A percentile compares a stretch with the other conserved stretches of the same genome.
phyloP scores from a whole-genome alignment of 2,329 filamentous ascomycete genomes.

The Phialocephala sp. region DNA sequence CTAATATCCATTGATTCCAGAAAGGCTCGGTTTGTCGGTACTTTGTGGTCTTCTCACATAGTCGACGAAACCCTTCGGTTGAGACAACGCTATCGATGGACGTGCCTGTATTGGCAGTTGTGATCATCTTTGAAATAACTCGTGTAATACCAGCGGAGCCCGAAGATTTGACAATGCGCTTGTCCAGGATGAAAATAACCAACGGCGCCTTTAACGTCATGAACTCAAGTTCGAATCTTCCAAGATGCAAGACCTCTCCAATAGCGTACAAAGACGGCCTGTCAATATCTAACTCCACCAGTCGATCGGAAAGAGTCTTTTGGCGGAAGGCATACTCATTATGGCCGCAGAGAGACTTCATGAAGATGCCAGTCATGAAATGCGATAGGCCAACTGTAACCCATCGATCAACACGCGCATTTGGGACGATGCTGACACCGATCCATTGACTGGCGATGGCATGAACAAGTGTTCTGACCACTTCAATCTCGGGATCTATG shows the following conservation, averaged over 20 bases:
- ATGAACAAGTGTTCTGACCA: constrained; percentile 80
- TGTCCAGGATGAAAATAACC: constrained; percentile 92
- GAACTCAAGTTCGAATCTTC: constrained; percentile 87
- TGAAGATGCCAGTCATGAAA: constrained; percentile 94
- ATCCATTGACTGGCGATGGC: constrained; percentile 92
- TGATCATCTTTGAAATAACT: constrained; percentile 84
- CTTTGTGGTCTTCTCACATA: constrained; percentile 88
- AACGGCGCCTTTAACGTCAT: constrained; percentile 89
- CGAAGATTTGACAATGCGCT: constrained; percentile 85
- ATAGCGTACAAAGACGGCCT: constrained; percentile 83
- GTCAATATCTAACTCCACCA: constrained; percentile 81
- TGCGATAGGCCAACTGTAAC: constrained; percentile 87
- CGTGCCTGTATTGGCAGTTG: constrained; percentile 83
- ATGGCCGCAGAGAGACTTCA: constrained; percentile 88
- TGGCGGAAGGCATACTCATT: constrained; percentile 93
- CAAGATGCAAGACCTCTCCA: constrained; percentile 77
- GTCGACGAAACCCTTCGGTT: constrained; percentile 77
- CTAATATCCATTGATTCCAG: constrained; percentile 91
- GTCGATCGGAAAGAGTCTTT: constrained; percentile 80
- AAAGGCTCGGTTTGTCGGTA: constrained; percentile 82
- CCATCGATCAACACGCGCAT: constrained; percentile 83
- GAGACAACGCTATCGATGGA: constrained; percentile 72
- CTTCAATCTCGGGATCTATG: constrained; percentile 82
- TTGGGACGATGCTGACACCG: constrained; percentile 88
- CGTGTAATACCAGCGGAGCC: constrained; percentile 80